Conservation (phyloP, 352 stramenopile species). For the Globisporangium parvum region DNA sequence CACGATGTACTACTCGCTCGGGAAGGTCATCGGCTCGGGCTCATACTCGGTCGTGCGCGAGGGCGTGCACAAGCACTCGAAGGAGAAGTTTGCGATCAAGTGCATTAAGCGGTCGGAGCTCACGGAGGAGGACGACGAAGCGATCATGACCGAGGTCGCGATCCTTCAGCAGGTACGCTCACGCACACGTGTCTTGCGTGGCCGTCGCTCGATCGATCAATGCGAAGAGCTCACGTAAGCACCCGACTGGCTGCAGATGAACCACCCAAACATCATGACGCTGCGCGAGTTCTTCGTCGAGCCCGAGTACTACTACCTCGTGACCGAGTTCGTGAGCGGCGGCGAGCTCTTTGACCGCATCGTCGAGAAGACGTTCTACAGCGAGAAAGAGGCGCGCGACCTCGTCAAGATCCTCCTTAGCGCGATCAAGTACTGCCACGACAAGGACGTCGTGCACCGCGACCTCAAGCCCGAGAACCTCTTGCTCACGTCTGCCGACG, state of each 20-base stretch:
- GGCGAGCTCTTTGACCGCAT: conserved; percentile 90
- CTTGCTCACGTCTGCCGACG: conserved; percentile 70
- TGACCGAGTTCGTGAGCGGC: conserved; percentile 83
- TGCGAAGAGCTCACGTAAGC: neutral
- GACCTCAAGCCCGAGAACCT: conserved; percentile 88
- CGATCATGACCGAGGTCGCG: conserved; percentile 67
- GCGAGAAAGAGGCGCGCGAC: conserved; percentile 77
- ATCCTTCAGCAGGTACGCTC: conserved; percentile 58
- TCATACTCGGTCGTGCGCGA: conserved; percentile 88
- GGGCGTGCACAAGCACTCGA: conserved; percentile 69
- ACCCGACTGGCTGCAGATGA: conserved; percentile 26
- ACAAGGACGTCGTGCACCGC: conserved; percentile 78
- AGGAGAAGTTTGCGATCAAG: conserved; percentile 88
- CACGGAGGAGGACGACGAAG: conserved; percentile 69
- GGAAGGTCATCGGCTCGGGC: conserved; percentile 83
- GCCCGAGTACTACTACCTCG: conserved; percentile 83
- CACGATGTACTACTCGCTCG: conserved; percentile 65
- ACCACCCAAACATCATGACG: conserved; percentile 89
- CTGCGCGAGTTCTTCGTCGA: conserved; percentile 90
- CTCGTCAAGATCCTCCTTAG: conserved; percentile 75
- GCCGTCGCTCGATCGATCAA: neutral
- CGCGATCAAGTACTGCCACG: conserved; percentile 86
- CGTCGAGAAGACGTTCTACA: conserved; percentile 85
- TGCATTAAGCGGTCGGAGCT: conserved; percentile 85
- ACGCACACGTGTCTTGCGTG: neutral